phyloP scores from a whole-genome alignment of 306 rosid genomes.

The Myrica gale region DNA sequence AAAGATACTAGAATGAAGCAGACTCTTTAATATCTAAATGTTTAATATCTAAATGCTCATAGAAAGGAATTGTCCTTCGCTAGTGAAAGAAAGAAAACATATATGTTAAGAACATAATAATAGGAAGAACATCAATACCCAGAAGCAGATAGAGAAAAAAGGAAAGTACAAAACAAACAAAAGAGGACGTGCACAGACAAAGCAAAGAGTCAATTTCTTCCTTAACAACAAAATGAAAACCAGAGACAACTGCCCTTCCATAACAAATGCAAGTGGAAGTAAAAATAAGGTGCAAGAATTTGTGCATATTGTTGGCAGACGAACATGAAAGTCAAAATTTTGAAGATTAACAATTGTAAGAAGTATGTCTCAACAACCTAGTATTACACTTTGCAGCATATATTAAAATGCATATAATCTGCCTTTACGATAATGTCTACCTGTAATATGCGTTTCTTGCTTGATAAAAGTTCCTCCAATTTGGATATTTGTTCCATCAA shows the following conservation, averaged over 20 bases:
- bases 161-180: too few species aligned
- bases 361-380: background rate
- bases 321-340: too few species aligned
- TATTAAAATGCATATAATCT: background rate
- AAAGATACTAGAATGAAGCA: too few species aligned
- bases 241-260: too few species aligned
- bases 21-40: too few species aligned
- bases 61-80: background rate
- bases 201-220: background rate
- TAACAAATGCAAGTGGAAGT: background rate
- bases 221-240: too few species aligned
- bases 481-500: conserved; percentile 68
- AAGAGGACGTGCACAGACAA: background rate
- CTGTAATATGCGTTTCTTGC: conserved; percentile 73
- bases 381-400: background rate
- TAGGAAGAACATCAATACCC: background rate
- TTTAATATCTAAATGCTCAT: background rate
- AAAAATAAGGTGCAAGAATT: background rate
- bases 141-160: background rate
- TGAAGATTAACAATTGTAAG: background rate
- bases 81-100: background rate
- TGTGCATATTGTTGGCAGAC: background rate
- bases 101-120: background rate
- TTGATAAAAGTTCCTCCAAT: conserved; percentile 81
- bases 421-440: conserved; percentile 32